Percentiles rank a stretch among this genome's conserved stretches.
phyloP scores from a whole-genome alignment of 805 yeast genomes.

The Wickerhamiella azyma region DNA sequence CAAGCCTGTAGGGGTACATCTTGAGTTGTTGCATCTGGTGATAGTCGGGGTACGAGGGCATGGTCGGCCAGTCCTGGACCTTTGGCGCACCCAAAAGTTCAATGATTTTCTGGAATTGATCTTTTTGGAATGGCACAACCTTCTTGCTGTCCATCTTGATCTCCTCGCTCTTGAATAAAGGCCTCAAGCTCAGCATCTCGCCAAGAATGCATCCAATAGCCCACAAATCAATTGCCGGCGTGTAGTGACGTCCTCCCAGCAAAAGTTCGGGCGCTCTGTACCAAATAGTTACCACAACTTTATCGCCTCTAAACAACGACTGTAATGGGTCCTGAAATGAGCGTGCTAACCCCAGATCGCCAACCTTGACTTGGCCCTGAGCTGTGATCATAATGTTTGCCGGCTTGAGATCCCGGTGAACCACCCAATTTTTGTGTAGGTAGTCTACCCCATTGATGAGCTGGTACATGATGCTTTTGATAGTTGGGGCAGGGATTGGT shows the following conservation, averaged over 20 bases:
- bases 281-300: conserved; percentile 95
- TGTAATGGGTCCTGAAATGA: conserved; percentile 78
- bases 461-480: conserved; percentile 85
- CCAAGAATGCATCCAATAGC: conserved; percentile 93
- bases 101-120: conserved; percentile 78
- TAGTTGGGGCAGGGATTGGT: conserved; percentile 58
- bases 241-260: conserved; percentile 83
- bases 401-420: conserved; percentile 92
- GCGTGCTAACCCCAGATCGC: conserved; percentile 86
- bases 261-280: conserved; percentile 86
- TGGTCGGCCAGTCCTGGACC: conserved; percentile 59
- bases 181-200: conserved; percentile 74
- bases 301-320: conserved; percentile 79
- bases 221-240: conserved; percentile 90
- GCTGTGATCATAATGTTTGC: conserved; percentile 94
- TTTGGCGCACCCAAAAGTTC: conserved; percentile 91
- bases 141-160: conserved; percentile 90
- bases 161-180: conserved; percentile 95
- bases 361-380: conserved; percentile 85
- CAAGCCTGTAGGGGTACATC: conserved; percentile 53
- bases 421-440: conserved; percentile 88
- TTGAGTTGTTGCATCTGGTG: conserved; percentile 45
- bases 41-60: conserved; percentile 76
- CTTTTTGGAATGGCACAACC: conserved; percentile 84
- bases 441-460: conserved; percentile 82